Conservation (phyloP, 495 filamentous ascomycete species). For the Penicillium desertorum region DNA sequence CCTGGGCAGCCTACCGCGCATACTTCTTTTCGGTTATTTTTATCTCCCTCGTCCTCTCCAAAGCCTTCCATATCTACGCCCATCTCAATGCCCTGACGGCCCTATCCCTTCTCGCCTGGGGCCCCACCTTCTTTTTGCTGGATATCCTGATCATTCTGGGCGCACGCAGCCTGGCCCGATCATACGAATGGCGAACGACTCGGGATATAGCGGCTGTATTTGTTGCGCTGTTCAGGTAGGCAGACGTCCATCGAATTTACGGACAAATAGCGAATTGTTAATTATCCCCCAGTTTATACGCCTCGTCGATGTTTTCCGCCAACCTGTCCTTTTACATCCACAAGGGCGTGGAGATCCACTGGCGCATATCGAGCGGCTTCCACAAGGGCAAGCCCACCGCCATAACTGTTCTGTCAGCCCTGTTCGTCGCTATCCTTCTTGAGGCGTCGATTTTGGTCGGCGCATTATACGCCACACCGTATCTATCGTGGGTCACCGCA, state of each 20-base stretch:
- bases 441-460: constrained; percentile 4
- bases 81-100: constrained; percentile 18
- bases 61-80: constrained; percentile 26
- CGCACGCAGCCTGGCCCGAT: constrained; percentile 18
- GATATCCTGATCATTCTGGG: constrained; percentile 25
- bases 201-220: constrained; percentile 14
- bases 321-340: constrained; percentile 20
- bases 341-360: constrained; percentile 20
- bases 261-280: neutral
- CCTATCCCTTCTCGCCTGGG: constrained; percentile 19
- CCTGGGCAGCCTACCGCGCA: constrained; percentile 15
- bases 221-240: constrained; percentile 14
- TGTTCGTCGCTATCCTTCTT: constrained; percentile 9
- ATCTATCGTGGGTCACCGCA: constrained; percentile 12
- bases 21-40: constrained; percentile 25
- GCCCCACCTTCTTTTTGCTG: constrained; percentile 28
- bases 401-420: constrained; percentile 6
- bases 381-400: constrained; percentile 7
- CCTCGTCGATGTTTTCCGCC: constrained; percentile 11
- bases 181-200: constrained; percentile 5
- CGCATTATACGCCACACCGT: constrained; percentile 18
- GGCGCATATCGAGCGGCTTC: constrained; percentile 10
- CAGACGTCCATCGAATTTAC: neutral
- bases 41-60: constrained; percentile 24
- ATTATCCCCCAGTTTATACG: constrained; percentile 3